Evolutionary conservation across 257 asterid species (phyloP).

Genomic region (Eustoma russellianum): DNA sequence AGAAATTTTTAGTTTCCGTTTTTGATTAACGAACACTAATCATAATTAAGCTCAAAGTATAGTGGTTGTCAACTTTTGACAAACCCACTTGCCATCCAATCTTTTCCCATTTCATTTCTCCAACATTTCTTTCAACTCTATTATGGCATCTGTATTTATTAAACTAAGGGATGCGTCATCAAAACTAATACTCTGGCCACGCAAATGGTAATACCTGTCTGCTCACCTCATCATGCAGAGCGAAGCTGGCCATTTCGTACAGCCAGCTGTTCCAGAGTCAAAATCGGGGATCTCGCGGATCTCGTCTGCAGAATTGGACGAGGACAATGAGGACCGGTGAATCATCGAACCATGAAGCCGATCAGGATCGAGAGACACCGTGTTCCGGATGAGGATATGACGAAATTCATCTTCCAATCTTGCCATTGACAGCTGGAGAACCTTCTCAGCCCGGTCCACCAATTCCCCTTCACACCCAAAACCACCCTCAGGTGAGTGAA

Average conservation of each 20-base stretch:
- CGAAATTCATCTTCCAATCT: slow-evolving; percentile 88
- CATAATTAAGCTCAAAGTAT: too few species aligned
- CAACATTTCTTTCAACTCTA: slow-evolving; percentile 67
- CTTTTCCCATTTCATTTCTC: too few species aligned
- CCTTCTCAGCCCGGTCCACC: slow-evolving; percentile 64
- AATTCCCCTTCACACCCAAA: slow-evolving; percentile 21
- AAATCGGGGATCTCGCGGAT: slow-evolving; percentile 50
- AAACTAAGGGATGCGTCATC: slow-evolving; percentile 63
- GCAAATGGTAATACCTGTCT: slow-evolving; percentile 55
- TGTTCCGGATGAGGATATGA: slow-evolving; percentile 42
- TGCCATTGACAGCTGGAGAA: slow-evolving; percentile 76
- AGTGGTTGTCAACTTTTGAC: too few species aligned
- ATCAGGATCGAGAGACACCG: slow-evolving; percentile 54
- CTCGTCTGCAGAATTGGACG: slow-evolving; percentile 17
- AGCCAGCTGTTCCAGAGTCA: slow-evolving; percentile 39
- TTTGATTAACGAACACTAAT: too few species aligned
- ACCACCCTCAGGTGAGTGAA: slow-evolving; percentile 12
- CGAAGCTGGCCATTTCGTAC: slow-evolving; percentile 7
- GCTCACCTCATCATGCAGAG: slow-evolving; percentile 32
- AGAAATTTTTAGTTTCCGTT: too few species aligned
- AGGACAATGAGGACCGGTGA: slow-evolving; percentile 49
- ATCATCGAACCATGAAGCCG: slow-evolving; percentile 38
- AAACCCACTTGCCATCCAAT: too few species aligned
- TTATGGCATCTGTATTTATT: slow-evolving; percentile 56
- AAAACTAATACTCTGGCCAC: slow-evolving; percentile 56